Base-by-base conservation (phyloP, 495 filamentous ascomycete species). In the Aspergillus ostianus region DNA sequence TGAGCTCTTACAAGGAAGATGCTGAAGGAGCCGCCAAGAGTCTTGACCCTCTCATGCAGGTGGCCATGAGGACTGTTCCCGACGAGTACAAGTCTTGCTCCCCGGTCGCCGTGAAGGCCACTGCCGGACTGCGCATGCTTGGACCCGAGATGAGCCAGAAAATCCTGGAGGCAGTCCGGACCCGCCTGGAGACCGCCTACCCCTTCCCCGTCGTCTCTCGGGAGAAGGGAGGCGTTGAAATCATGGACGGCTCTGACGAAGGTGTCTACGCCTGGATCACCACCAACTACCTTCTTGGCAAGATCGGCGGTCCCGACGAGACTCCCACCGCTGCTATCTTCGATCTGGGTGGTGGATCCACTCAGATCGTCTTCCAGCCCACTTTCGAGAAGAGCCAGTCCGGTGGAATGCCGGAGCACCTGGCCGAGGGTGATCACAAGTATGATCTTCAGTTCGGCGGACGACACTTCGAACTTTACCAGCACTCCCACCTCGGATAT, bases 261-360 rank as follows among this genome's bases (percentile, higher is more conserved):
- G 88, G 95, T 72, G 94, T 98, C n/a, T 98, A 96, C 66, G 95
- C 94, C 55, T 98, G 94, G 94, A 96, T 98, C 73, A 98, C 94
- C 3, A 92, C 90, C 58, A 98, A 98, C 77, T 98, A 98, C 77
- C 87, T 98, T 46, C 86, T 98, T 19, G 93, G 93, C 55, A 98
- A 97, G 79, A 98, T 98, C 68, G 95, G 94, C 64, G 90, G 89
- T 21, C 89, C 91, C 6, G 92, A 96, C 64, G 85, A 95, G 65
- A 90, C 84, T 56, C 88, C 90, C 15, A 98, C 94, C 2, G 94
- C 93, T 47, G 94, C 94, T 29, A 83, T 98, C 57, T 96, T 98
- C 65, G 94, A 98, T 73, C 85, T 98, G 56, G 94, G 93, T 64
- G 94, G 94, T 67, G 94, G 93, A 48, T 96, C 91, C 17, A 98